A percentile compares a stretch with the other conserved stretches of the same genome.
These are phyloP conservation scores for Cladochytrium replicatum DNA, from an alignment of 192 early-diverging fungal genomes.

Conservation along the genomic window DNA sequence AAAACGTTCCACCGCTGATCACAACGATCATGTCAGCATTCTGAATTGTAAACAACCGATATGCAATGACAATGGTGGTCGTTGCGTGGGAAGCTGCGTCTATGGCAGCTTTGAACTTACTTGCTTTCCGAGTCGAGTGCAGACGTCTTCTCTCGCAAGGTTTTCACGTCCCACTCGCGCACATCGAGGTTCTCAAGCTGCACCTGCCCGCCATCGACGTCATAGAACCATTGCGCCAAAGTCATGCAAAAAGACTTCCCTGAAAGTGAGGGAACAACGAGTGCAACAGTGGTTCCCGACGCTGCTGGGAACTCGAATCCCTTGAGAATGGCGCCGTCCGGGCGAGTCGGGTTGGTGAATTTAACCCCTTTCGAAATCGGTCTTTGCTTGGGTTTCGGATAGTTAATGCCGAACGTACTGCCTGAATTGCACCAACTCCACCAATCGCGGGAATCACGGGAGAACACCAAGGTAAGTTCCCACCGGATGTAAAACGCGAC, in stretches of 20 bases:
- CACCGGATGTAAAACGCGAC: conserved; percentile 55
- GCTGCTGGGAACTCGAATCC: conserved; percentile 42
- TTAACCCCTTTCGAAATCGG: conserved; percentile 36
- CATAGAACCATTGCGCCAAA: conserved; percentile 85
- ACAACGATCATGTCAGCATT: conserved; percentile 55
- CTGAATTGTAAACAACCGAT: conserved; percentile 40
- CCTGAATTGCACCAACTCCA: conserved; percentile 18
- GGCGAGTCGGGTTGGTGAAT: conserved; percentile 55
- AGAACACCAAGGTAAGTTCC: conserved; percentile 70
- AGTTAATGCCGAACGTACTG: conserved; percentile 50
- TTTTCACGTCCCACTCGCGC: conserved; percentile 48
- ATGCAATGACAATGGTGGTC: conserved; percentile 60
- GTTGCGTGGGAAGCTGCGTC: conserved; percentile 59
- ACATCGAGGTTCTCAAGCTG: conserved; percentile 51
- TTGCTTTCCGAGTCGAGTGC: conserved; percentile 54
- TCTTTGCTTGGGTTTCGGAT: conserved; percentile 21
- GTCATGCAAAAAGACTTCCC: conserved; percentile 60
- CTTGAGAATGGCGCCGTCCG: conserved; percentile 40
- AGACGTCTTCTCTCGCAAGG: conserved; percentile 50
- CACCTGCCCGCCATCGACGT: conserved; percentile 50
- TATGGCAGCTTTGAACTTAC: conserved; percentile 64
- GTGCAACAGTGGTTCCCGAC: conserved; percentile 67
- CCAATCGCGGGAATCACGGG: conserved; percentile 28
- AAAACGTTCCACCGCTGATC: conserved; percentile 31
- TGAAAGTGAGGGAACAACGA: conserved; percentile 78